These are phyloP conservation scores for Anthoceros angustus DNA, from an alignment of 225 moss, liverwort and hornwort genomes.

Conservation along the genomic window DNA sequence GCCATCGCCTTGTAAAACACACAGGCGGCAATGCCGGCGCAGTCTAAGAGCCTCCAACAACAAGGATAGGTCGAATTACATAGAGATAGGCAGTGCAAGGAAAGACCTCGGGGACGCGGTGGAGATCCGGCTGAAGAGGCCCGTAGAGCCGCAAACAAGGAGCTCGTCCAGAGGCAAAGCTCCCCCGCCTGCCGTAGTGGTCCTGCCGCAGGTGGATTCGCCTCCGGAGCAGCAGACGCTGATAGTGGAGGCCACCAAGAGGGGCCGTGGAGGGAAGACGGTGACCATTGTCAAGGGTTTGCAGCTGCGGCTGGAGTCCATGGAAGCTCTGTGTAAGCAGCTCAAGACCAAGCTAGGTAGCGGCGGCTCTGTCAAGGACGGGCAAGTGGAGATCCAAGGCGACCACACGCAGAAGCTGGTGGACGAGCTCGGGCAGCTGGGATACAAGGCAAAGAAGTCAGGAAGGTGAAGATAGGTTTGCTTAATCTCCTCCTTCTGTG, in stretches of 20 bases:
- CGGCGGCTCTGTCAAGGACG: conserved; percentile 56
- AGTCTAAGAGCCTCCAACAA: background rate
- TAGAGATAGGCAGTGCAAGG: background rate
- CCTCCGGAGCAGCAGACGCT: conserved; percentile 37
- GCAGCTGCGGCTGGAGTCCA: conserved; percentile 32
- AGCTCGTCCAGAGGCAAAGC: background rate
- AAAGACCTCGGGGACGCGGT: background rate
- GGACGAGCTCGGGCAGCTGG: conserved; percentile 47
- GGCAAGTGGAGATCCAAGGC: conserved; percentile 56
- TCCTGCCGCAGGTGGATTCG: conserved; percentile 36
- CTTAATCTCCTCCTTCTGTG: no score
- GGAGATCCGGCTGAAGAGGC: background rate
- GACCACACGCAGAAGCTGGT: conserved; percentile 44
- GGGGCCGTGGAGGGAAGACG: conserved; percentile 57
- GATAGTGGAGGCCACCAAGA: conserved; percentile 45
- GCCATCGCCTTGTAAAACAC: background rate
- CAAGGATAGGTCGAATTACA: background rate
- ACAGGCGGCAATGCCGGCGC: background rate
- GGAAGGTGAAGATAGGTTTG: conserved; percentile 21
- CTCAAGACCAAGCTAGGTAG: conserved; percentile 51
- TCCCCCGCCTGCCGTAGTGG: background rate
- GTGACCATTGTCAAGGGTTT: conserved; percentile 52
- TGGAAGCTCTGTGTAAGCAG: conserved; percentile 47
- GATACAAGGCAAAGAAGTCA: conserved; percentile 48
- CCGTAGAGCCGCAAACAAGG: background rate